Evolutionary conservation across 1,284 basidiomycete species (phyloP), one percentile per base, ranked within the genome.

Genomic region (Grifola frondosa): DNA sequence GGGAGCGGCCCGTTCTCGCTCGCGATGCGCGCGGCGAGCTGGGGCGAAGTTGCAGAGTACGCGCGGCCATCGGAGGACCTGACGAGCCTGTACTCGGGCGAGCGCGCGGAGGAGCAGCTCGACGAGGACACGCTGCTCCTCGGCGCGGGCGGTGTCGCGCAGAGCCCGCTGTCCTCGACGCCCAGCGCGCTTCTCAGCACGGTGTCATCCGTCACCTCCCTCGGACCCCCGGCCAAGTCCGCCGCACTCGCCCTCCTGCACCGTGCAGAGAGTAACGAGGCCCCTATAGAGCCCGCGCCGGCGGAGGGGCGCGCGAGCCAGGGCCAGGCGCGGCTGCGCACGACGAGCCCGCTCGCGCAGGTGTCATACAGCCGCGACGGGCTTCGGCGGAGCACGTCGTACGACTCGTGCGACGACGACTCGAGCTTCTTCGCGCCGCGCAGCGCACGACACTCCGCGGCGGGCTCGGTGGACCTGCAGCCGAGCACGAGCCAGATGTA

Each of bases 1-100:
- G 49, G 58, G 45, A 48, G 56, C 48, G 61, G 59, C n/a, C 46
- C 49, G 37, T 54, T 70, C 39, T 65, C 63, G 1, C 61, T 68
- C 19, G 74, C 74, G 19, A 68, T 77, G 52, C 70, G 82, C 11
- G 82, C 82, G 8, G 80, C 81, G 34, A 84, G 81, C 56, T 84
- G 81, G 81, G 73, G 70, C 3, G 75, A 79, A 22, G 69, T 70
- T 20, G 56, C 61, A 4, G 70, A 77, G 48, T 71, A 74, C 40
- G 46, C 52, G n/a, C 48, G 62, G 4, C 61, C 59, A 13, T 58
- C 56, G 25, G 78, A 78, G 50, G 74, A 80, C 37, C 64, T 73
- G 44, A 68, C 61, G 37, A 83, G 78, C 49, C 53, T 81, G 31
- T 73, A 74, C 46, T 79, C 76, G 22, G 73, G 72, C 31, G 74